Percentiles rank a stretch among this genome's conserved stretches.
Conservation (phyloP, 176 grass and related monocot species). For the Oryza officinalis region DNA sequence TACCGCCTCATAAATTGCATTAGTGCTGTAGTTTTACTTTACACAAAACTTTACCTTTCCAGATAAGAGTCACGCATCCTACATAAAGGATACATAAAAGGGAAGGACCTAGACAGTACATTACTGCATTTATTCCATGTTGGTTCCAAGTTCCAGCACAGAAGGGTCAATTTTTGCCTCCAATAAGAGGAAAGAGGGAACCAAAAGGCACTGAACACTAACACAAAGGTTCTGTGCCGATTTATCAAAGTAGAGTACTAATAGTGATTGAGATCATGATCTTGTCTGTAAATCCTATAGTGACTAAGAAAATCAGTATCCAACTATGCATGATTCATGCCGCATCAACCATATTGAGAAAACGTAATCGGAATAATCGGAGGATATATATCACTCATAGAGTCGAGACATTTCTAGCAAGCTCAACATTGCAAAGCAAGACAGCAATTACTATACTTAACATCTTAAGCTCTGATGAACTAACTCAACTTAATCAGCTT, state of each 20-base stretch:
- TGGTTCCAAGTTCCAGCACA: neutral
- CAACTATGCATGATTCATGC: neutral
- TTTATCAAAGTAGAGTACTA: neutral
- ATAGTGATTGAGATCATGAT: neutral
- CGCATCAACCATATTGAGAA: neutral
- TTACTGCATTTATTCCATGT: neutral
- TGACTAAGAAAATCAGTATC: neutral
- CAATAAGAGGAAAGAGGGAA: neutral
- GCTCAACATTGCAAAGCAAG: neutral
- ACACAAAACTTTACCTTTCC: neutral
- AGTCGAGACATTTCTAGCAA: neutral
- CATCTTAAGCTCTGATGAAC: neutral
- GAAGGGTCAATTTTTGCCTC: neutral
- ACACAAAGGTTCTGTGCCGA: neutral
- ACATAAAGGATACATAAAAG: neutral
- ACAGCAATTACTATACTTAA: neutral
- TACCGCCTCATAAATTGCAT: neutral
- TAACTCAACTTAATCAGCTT: neutral
- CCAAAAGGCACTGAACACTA: neutral
- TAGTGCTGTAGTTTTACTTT: neutral
- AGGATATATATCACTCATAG: neutral
- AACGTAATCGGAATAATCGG: neutral
- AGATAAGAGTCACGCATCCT: neutral
- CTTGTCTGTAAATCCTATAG: neutral
- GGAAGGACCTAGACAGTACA: neutral